A percentile compares a stretch with the other conserved stretches of the same genome.
phyloP scores from a whole-genome alignment of 2,329 filamentous ascomycete species.

The Aureobasidium melanogenum region DNA sequence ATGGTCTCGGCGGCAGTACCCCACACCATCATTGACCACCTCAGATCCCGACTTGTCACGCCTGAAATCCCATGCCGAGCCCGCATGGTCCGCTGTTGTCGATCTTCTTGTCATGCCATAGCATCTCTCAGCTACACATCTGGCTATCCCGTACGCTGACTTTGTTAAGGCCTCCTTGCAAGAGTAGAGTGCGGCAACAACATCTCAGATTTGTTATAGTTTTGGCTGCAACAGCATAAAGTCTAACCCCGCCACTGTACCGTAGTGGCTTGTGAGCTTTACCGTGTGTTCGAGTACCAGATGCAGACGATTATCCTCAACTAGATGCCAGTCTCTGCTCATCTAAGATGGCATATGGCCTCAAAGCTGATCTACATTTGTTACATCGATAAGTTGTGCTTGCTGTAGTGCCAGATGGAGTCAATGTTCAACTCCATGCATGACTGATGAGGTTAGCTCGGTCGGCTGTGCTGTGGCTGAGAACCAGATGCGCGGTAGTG shows the following conservation, averaged over 20 bases:
- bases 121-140: background rate
- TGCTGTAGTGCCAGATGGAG: background rate
- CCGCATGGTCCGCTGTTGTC: background rate
- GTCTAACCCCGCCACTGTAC: conserved; percentile 1
- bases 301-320: background rate
- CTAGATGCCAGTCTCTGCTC: background rate
- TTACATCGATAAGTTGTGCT: background rate
- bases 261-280: background rate
- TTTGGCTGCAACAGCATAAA: background rate
- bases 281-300: background rate
- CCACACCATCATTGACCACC: background rate
- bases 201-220: background rate
- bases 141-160: background rate
- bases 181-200: background rate
- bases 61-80: background rate
- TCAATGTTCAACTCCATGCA: background rate
- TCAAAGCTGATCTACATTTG: background rate
- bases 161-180: background rate
- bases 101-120: background rate
- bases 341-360: background rate
- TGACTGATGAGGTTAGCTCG: background rate
- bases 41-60: background rate
- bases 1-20: background rate
- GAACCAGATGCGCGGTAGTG: background rate
- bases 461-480: background rate